Evolutionary conservation across 768 basidiomycete genomes (phyloP).

Genomic region (Tricholoma saponaceum): DNA sequence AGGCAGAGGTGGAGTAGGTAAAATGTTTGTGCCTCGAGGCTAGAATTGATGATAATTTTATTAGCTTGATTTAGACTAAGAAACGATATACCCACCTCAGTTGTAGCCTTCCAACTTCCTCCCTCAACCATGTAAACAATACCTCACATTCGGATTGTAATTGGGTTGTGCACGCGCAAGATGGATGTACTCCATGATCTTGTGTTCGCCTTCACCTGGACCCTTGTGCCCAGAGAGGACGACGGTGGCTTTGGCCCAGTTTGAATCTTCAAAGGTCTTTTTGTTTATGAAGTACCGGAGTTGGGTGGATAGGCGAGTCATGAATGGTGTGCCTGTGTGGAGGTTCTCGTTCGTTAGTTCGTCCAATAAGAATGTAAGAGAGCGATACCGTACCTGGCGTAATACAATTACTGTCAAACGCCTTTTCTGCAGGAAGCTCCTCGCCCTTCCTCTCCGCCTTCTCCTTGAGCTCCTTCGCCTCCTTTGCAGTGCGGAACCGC

Average conservation of each 20-base stretch:
- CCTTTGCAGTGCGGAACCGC: conserved; percentile 91
- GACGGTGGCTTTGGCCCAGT: conserved; percentile 90
- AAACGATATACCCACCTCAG: conserved; percentile 22
- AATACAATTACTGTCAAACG: conserved; percentile 98
- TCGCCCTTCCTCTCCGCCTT: conserved; percentile 89
- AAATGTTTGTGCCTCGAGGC: conserved; percentile 81
- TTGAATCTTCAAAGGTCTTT: conserved; percentile 95
- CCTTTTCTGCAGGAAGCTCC: conserved; percentile 87
- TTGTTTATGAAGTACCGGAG: conserved; percentile 96
- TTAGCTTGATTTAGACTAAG: conserved; percentile 18
- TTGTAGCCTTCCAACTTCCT: conserved; percentile 75
- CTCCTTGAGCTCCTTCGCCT: conserved; percentile 81
- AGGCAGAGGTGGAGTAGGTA: conserved; percentile 92
- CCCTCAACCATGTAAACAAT: conserved; percentile 97
- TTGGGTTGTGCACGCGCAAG: conserved; percentile 90
- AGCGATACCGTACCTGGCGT: conserved; percentile 73
- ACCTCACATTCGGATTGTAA: conserved; percentile 94
- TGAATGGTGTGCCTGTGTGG: conserved; percentile 82
- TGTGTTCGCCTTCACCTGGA: conserved; percentile 99
- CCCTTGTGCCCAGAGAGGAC: conserved; percentile 97
- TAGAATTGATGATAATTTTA: conserved; percentile 14
- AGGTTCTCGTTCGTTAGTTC: not conserved
- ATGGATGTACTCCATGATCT: conserved; percentile 99
- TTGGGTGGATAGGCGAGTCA: conserved; percentile 89
- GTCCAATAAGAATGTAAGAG: not conserved